A percentile compares a stretch with the other conserved stretches of the same genome.
Evolutionary conservation across 495 filamentous ascomycete genomes (phyloP).

Genomic region (Hypoxylon subgilvum): DNA sequence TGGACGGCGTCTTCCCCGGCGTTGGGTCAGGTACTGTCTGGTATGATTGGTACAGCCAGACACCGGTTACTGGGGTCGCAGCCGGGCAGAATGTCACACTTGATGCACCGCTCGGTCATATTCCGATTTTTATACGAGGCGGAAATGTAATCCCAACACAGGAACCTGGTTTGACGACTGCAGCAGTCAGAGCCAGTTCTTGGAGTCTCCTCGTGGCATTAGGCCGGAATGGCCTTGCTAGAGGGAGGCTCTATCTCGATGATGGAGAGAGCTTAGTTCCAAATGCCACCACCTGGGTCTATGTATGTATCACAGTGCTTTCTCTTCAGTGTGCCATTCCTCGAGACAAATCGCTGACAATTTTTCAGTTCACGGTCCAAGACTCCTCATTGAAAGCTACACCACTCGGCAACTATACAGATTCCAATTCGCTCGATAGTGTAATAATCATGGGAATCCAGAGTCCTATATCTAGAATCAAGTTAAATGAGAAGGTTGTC

Average conservation of each 20-base stretch:
- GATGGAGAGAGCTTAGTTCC: conserved; percentile 78
- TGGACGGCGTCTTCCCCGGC: conserved; percentile 81
- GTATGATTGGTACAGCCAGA: conserved; percentile 83
- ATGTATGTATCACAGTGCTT: conserved; percentile 55
- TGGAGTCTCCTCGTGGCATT: conserved; percentile 75
- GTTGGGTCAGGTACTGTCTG: conserved; percentile 64
- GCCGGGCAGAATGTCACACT: conserved; percentile 74
- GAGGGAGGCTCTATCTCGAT: conserved; percentile 76
- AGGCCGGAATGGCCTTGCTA: conserved; percentile 60
- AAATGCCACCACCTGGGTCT: conserved; percentile 61
- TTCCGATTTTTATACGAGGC: conserved; percentile 77
- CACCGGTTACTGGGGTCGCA: conserved; percentile 54
- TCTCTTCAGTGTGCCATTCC: not conserved
- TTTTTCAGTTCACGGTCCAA: conserved; percentile 57
- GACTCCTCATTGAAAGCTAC: conserved; percentile 53
- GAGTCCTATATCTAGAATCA: conserved; percentile 50
- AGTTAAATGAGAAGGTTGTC: conserved; percentile 57
- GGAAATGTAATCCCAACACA: conserved; percentile 73
- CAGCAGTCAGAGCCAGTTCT: conserved; percentile 66
- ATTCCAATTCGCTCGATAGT: conserved; percentile 66
- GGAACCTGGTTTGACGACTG: conserved; percentile 72
- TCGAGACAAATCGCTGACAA: conserved; percentile 5
- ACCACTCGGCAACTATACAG: conserved; percentile 61
- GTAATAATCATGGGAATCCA: conserved; percentile 71
- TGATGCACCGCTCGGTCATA: conserved; percentile 75